Evolutionary conservation across 2,329 filamentous ascomycete genomes (phyloP), one percentile per base, ranked within the genome.

Genomic region (Xylariales sp.): DNA sequence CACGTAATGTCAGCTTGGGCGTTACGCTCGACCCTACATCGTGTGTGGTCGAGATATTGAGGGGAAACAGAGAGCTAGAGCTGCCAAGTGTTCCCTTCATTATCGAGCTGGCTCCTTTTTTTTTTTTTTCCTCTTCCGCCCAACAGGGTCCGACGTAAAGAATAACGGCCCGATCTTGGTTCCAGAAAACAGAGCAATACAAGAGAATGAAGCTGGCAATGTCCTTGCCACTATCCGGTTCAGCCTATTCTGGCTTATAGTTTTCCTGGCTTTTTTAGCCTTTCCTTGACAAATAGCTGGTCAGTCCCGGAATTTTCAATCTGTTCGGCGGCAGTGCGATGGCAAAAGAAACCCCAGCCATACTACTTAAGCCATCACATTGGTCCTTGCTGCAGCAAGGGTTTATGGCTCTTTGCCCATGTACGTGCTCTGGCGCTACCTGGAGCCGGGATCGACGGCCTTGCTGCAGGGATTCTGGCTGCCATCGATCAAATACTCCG

Each of bases 361-460:
- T 60, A 57, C 62, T 43, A 23, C 23, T 23, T 23, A 49, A 64
- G 39, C 60, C 62, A 65, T 68, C 53, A 68, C 41, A 73, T 74
- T 74, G 69, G 71, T 45, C 67, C 71, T 59, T 53, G 60, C 58
- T 60, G 30, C 23, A 67, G 64, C 67, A 71, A 62, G 73, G 70
- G 52, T 67, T 57, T 67, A 53, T 69, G 66, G 70, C 69, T 68
- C 50, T 71, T 58, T 64, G 64, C 71, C 69, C 71, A 75, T 72
- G 69, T 67, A 45, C 48, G 62, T 70, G 70, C 72, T 70, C 71
- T 73, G 70, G 74, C 73, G 64, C 69, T 62, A 70, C 72, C 67
- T 75, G 67, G 58, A 64, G 65, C 71, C 74, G 75, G 74, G 74
- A 76, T 75, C 72, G 71, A 70, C 71, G 73, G 72, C 74, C 70